A percentile compares a stretch with the other conserved stretches of the same genome.
These are phyloP conservation scores for Ogataea salicorniae DNA, from an alignment of 805 yeast genomes.

Conservation along the genomic window DNA sequence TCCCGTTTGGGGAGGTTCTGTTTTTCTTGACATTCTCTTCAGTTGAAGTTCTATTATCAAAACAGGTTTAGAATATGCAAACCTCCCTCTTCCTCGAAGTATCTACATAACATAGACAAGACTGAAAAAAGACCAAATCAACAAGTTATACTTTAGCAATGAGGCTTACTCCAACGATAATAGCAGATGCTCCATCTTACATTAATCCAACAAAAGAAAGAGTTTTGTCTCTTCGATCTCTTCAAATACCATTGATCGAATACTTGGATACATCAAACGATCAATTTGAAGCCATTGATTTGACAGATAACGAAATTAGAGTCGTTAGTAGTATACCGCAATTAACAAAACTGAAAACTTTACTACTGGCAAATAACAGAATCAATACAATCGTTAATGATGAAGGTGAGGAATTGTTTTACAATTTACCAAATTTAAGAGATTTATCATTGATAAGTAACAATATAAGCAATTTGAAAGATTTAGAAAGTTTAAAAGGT, in stretches of 20 bases:
- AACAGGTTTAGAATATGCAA: no score
- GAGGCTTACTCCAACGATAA: conserved; percentile 51
- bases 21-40: no score
- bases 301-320: conserved; percentile 69
- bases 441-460: conserved; percentile 50
- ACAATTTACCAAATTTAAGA: conserved; percentile 41
- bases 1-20: no score
- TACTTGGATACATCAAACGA: conserved; percentile 37
- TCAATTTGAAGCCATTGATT: conserved; percentile 54
- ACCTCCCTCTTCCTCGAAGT: no score
- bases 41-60: no score
- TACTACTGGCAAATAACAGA: conserved; percentile 62
- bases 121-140: no score
- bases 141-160: conserved; percentile 23
- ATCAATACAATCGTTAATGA: conserved; percentile 34
- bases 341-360: conserved; percentile 38
- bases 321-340: conserved; percentile 47
- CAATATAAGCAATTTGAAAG: conserved; percentile 38
- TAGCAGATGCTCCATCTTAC: conserved; percentile 47
- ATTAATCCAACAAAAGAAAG: conserved; percentile 41
- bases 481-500: conserved; percentile 35
- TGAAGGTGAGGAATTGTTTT: conserved; percentile 27
- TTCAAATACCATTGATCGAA: conserved; percentile 40
- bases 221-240: conserved; percentile 36
- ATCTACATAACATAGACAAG: no score